These are phyloP conservation scores for Metschnikowia dekortorum DNA, from an alignment of 805 yeast genomes.

Conservation along the genomic window DNA sequence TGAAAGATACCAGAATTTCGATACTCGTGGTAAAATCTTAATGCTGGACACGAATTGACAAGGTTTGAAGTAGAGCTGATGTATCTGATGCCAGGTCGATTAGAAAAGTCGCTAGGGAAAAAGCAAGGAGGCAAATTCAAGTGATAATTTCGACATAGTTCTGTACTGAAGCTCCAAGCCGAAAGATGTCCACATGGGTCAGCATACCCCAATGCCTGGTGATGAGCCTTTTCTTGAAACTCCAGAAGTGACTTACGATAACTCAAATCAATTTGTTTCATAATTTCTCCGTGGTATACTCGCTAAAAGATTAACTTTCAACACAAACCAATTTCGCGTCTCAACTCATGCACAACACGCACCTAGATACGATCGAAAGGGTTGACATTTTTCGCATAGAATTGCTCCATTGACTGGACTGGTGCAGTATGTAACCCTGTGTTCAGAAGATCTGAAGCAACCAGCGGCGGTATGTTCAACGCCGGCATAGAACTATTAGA, in stretches of 20 bases:
- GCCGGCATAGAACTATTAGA: constrained; percentile 3
- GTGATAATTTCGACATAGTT: constrained; percentile 10
- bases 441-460: constrained; percentile 9
- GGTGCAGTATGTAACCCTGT: constrained; percentile 16
- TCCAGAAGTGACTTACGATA: background rate
- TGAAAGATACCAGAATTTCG: background rate
- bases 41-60: constrained; percentile 6
- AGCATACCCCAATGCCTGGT: background rate
- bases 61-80: constrained; percentile 1
- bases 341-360: background rate
- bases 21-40: constrained; percentile 7
- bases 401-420: constrained; percentile 18
- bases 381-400: constrained; percentile 15
- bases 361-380: constrained; percentile 13
- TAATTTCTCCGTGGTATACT: background rate
- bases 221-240: background rate
- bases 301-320: background rate
- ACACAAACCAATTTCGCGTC: background rate
- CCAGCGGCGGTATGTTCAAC: constrained; percentile 15
- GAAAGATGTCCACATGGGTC: constrained; percentile 3
- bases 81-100: constrained; percentile 4
- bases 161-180: constrained; percentile 12
- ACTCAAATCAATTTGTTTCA: background rate
- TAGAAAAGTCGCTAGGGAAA: constrained; percentile 12
- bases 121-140: constrained; percentile 12